Conservation (phyloP, 2,329 filamentous ascomycete genomes). For the Fusarium circinatum region DNA sequence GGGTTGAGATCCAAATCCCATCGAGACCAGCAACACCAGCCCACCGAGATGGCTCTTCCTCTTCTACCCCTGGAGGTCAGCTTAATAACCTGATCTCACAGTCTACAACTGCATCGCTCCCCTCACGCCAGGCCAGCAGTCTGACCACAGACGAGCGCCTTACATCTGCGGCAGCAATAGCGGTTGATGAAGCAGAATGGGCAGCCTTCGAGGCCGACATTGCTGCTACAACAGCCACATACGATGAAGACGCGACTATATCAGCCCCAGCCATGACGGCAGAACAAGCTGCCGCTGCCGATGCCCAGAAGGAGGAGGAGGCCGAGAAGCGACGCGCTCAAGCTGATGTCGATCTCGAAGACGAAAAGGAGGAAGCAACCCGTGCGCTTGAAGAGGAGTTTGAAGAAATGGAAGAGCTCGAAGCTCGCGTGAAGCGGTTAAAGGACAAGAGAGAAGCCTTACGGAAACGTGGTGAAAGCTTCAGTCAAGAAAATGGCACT, state of each 20-base stretch:
- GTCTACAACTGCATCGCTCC: slow-evolving; percentile 44
- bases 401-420: slow-evolving; percentile 83
- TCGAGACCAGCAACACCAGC: slow-evolving; percentile 71
- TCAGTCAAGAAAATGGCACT: slow-evolving; percentile 43
- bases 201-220: slow-evolving; percentile 89
- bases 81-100: slow-evolving; percentile 22
- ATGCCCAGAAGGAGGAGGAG: slow-evolving; percentile 60
- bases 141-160: slow-evolving; percentile 34
- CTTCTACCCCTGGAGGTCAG: slow-evolving; percentile 51
- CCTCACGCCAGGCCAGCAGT: slow-evolving; percentile 42
- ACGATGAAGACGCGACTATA: slow-evolving; percentile 67
- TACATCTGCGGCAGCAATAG: slow-evolving; percentile 21
- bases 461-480: slow-evolving; percentile 52
- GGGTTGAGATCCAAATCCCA: slow-evolving; percentile 70
- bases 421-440: slow-evolving; percentile 74
- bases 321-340: slow-evolving; percentile 64
- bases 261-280: slow-evolving; percentile 74
- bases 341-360: slow-evolving; percentile 66
- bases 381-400: slow-evolving; percentile 80
- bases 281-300: slow-evolving; percentile 68
- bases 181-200: slow-evolving; percentile 81
- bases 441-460: slow-evolving; percentile 78
- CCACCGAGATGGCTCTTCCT: slow-evolving; percentile 54
- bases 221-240: slow-evolving; percentile 56
- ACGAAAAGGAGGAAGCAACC: slow-evolving; percentile 80